Base-by-base conservation (phyloP, 768 basidiomycete genomes). In the Russula brevipes region DNA sequence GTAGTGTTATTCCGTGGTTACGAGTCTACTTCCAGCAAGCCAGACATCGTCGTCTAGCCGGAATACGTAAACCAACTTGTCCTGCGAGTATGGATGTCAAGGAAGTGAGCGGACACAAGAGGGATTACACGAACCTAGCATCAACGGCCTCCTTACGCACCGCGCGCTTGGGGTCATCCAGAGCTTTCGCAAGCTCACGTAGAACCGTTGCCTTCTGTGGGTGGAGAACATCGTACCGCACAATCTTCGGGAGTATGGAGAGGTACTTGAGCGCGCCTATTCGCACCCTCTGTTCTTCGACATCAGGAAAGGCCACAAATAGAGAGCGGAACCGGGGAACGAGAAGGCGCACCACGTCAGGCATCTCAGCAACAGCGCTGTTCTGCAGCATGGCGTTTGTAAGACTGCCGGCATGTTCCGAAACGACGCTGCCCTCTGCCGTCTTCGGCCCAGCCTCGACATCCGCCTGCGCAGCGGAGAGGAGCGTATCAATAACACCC, bases 121-220 rank as follows among this genome's bases (percentile, higher is more conserved):
- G 52, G 19, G 30, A 33, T 16, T 14, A 41, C 41, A 60, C 63
- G 9, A 24, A 80, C 81, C 88, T 70, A 39, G 93, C 88, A 68
- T 93, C 86, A 3, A 98, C 97, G 1, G 94, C 96, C 69, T 90
- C 91, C 69, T 84, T 87, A 57, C 97, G 80, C 8, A 99, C 94
- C 2, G 76, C 75, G 62, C 89, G 79, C 71, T 87, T 89, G n/a
- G 91, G 91, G 75, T 98, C 97, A 71, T 98, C 97, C 52, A 98
- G 74, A 4, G 81, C 83, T 64, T 80, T 84, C 0, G 81, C 87
- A 33, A 99, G 78, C 63, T 88, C 86, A 42, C 85, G 85, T 55
- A 98, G 73, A 30, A 97, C 89, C 0, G 71, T 76, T 2, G 82
- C 62, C 73, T 93, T 98, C 70, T 84, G 81, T 1, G 90, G 87